Evolutionary conservation across 176 grass and related monocot genomes (phyloP).

Genomic region (Paspalum notatum): DNA sequence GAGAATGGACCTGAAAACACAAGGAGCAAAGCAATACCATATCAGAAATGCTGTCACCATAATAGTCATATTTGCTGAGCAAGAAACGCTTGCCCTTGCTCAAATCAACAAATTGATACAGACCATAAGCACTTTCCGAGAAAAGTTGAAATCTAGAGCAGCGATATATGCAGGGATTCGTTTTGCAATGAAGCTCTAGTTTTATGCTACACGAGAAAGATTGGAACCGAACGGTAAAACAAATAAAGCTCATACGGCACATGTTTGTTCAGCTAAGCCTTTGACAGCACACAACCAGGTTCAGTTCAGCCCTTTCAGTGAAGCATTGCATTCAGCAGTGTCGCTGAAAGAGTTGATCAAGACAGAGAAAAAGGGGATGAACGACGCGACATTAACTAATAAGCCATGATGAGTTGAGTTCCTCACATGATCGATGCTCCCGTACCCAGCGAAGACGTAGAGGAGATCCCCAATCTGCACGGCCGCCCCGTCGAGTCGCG

Average conservation of each 20-base stretch:
- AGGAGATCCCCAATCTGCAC: conserved; percentile 72
- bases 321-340: not conserved
- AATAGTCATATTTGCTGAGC: not conserved
- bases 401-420: not conserved
- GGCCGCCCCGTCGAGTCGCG: conserved; percentile 76
- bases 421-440: conserved; percentile 75
- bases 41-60: not conserved
- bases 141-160: not conserved
- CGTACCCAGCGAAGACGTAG: conserved; percentile 87
- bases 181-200: not conserved
- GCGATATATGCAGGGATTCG: not conserved
- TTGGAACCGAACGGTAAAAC: not conserved
- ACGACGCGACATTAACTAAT: not conserved
- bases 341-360: not conserved
- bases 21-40: conserved; percentile 10
- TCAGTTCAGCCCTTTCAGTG: not conserved
- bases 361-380: not conserved
- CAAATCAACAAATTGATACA: no score
- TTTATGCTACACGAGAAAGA: not conserved
- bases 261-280: not conserved
- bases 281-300: not conserved
- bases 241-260: not conserved
- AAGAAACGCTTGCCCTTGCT: not conserved
- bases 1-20: conserved; percentile 81
- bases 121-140: not conserved